Evolutionary conservation across 139 green algal species (phyloP).

Genomic region (Microglena sp.): DNA sequence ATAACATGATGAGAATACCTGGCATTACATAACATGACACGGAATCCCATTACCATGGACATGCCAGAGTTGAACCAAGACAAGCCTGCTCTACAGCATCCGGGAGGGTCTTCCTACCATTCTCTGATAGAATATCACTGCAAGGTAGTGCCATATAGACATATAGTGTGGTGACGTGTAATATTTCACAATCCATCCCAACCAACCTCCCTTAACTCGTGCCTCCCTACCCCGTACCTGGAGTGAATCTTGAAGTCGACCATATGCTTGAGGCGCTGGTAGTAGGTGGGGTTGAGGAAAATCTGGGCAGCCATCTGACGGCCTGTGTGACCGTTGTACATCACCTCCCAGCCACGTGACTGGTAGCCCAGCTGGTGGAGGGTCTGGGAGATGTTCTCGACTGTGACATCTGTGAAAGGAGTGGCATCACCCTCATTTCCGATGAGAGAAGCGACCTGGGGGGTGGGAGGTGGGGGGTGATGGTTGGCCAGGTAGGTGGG

Average conservation of each 20-base stretch:
- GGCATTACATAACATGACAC: no score
- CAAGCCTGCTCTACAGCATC: no score
- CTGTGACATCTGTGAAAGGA: conserved; percentile 94
- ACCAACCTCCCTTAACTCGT: no score
- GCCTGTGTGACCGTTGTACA: conserved; percentile 87
- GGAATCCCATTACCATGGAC: no score
- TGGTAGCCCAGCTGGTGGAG: conserved; percentile 71
- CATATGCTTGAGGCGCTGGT: conserved; percentile 99
- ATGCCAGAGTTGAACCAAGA: no score
- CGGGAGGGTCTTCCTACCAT: no score
- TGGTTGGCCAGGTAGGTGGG: not conserved
- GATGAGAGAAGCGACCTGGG: conserved; percentile 60
- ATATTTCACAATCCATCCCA: no score
- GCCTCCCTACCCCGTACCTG: conserved; percentile 37
- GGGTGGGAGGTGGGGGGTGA: not conserved
- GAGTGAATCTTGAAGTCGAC: conserved; percentile 95
- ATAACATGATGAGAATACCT: no score
- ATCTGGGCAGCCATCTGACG: conserved; percentile 57
- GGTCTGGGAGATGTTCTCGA: conserved; percentile 83
- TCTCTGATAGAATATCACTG: no score
- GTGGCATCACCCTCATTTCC: conserved; percentile 95
- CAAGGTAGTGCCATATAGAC: no score
- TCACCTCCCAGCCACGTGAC: conserved; percentile 82
- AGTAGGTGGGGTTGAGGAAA: conserved; percentile 98
- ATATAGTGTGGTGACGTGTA: no score